Evolutionary conservation across 2,329 filamentous ascomycete genomes (phyloP).

Genomic region (Thielaviopsis euricoi): DNA sequence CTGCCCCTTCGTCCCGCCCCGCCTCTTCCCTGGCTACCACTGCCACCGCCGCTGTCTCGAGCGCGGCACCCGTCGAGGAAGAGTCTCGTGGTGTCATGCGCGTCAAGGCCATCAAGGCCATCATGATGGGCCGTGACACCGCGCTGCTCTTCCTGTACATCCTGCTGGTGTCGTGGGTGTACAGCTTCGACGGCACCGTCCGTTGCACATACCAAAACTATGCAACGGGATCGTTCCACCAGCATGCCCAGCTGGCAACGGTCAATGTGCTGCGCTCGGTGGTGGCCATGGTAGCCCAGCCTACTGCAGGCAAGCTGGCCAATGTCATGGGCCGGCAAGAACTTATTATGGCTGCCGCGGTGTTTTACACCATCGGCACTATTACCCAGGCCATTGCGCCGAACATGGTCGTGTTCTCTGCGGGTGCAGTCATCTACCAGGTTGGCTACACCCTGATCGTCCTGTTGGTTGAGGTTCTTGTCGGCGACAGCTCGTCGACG

Average conservation of each 20-base stretch:
- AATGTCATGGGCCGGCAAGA: constrained; percentile 48
- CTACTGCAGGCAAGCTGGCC: constrained; percentile 40
- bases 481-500: constrained; percentile 47
- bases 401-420: constrained; percentile 34
- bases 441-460: constrained; percentile 46
- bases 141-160: constrained; percentile 41
- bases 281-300: constrained; percentile 41
- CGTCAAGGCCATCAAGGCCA: constrained; percentile 36
- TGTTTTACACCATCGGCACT: constrained; percentile 43
- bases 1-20: background rate
- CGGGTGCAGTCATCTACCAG: constrained; percentile 43
- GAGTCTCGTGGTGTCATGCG: constrained; percentile 39
- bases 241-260: constrained; percentile 40
- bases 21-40: background rate
- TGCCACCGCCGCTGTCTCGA: background rate
- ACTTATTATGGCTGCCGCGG: constrained; percentile 34
- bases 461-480: constrained; percentile 45
- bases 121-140: constrained; percentile 35
- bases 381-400: constrained; percentile 36
- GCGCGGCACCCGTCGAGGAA: background rate
- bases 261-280: constrained; percentile 40
- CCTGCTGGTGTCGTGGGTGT: constrained; percentile 47
- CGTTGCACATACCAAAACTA: constrained; percentile 37
- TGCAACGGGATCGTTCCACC: constrained; percentile 32
- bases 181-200: constrained; percentile 41